Evolutionary conservation across 805 yeast species (phyloP).

Genomic region (Spathaspora arborariae): DNA sequence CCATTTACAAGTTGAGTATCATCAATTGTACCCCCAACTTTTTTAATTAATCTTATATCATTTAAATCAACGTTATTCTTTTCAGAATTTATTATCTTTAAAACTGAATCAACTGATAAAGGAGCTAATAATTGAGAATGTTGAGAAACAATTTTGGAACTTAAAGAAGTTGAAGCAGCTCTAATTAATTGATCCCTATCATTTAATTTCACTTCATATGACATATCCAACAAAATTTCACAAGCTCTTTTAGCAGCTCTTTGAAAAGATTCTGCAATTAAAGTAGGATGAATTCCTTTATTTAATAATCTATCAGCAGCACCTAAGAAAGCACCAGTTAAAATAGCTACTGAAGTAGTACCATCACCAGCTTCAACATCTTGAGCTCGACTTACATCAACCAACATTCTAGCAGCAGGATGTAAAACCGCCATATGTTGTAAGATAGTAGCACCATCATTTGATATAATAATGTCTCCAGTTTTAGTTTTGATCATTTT

Average conservation of each 20-base stretch:
- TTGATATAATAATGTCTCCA: constrained; percentile 91
- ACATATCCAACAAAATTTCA: constrained; percentile 79
- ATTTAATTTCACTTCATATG: constrained; percentile 68
- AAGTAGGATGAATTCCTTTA: constrained; percentile 93
- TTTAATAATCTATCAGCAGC: constrained; percentile 90
- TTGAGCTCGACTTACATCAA: constrained; percentile 95
- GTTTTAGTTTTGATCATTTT: constrained; percentile 94
- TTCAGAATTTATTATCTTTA: constrained; percentile 62
- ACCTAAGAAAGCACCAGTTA: constrained; percentile 89
- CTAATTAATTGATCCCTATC: constrained; percentile 82
- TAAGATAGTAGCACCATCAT: constrained; percentile 96
- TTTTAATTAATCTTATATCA: constrained; percentile 86
- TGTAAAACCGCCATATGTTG: constrained; percentile 98
- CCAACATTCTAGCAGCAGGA: constrained; percentile 97
- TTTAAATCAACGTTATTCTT: constrained; percentile 74
- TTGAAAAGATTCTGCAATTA: constrained; percentile 90
- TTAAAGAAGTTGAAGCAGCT: constrained; percentile 92
- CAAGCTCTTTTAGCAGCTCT: constrained; percentile 82
- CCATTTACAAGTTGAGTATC: constrained; percentile 93
- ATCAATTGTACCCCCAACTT: constrained; percentile 96
- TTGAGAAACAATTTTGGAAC: constrained; percentile 94
- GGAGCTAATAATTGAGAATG: constrained; percentile 84
- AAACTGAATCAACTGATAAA: constrained; percentile 88
- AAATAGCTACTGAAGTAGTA: constrained; percentile 93
- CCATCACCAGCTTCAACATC: constrained; percentile 99